Base-by-base conservation (phyloP, 257 asterid genomes). In the Rhazya stricta region DNA sequence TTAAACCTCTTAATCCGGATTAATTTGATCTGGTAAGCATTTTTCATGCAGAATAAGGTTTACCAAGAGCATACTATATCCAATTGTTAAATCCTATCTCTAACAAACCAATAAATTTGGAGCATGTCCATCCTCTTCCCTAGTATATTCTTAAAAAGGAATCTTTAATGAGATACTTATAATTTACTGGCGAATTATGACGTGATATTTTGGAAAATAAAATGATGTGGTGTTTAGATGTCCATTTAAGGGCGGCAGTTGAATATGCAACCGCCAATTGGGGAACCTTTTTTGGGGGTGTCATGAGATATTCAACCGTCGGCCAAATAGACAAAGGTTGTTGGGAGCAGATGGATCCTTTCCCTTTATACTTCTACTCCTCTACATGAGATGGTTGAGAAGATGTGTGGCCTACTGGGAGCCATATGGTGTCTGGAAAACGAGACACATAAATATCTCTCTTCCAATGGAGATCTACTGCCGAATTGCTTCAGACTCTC, bases 261-360 rank as follows among this genome's bases (percentile, higher is more conserved):
- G 8, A 34, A 4, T 39, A 12, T 53, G 25, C 53, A 56, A 16
- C 67, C 19, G 54, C 41, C 76, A 56, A 5, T 18, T 56, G 9
- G 23, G 48, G 18, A 29, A 2, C 3, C 57, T 11, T 37, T 72
- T 72, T n/a, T 2, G 6, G 32, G 68, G n/a, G 3, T 0, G 37
- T 36, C 25, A 6, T 1, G 46, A 6, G 45, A 71, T 25, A 6
- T 72, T 34, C 34, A 15, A 68, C 72, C 19, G 41, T 29, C 42
- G 16, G 25, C 56, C 23, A 42, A 42, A 45, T 16, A 12, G 60
- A 16, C 16, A 25, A 34, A n/a, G 10, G 67, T 54, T 53, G 46
- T 72, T 41, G 32, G 76, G n/a, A n/a, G n/a, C 76, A 25, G 51
- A 56, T 72, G 42, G 34, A 60, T 25, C 21, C 67, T 60, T 27